Conservation (phyloP, 2,329 filamentous ascomycete species). For the Colletotrichum cordylinicola region DNA sequence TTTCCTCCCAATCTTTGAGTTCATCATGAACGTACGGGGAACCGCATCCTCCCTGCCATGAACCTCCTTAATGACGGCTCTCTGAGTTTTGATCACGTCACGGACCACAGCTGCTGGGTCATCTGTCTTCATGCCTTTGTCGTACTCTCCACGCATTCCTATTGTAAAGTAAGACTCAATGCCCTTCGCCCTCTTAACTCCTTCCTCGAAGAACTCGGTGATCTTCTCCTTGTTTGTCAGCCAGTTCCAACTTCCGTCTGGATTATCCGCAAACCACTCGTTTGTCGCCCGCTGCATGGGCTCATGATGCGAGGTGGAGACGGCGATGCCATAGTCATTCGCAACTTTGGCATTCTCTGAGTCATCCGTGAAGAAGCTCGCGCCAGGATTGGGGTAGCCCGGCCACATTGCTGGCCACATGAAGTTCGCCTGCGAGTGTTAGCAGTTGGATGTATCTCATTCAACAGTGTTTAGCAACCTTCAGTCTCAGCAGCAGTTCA, state of each 20-base stretch:
- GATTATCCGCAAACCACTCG: conserved; percentile 43
- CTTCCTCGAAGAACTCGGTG: conserved; percentile 61
- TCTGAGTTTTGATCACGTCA: conserved; percentile 60
- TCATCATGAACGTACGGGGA: conserved; percentile 37
- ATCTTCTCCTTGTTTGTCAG: conserved; percentile 60
- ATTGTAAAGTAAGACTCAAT: conserved; percentile 66
- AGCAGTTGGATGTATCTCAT: background rate
- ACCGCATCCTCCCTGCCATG: conserved; percentile 50
- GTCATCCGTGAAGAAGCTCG: conserved; percentile 69
- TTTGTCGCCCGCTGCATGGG: conserved; percentile 67
- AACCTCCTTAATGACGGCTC: conserved; percentile 57
- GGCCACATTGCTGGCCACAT: conserved; percentile 74
- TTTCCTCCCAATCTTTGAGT: background rate
- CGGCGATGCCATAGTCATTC: conserved; percentile 67
- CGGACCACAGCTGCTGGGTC: conserved; percentile 58
- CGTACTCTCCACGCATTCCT: conserved; percentile 65
- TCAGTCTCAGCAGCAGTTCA: conserved; percentile 65
- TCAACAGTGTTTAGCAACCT: conserved; percentile 22
- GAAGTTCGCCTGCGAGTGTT: conserved; percentile 58
- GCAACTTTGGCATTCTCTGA: conserved; percentile 62
- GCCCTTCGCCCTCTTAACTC: conserved; percentile 56
- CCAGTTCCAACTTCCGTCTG: conserved; percentile 65
- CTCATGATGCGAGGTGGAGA: conserved; percentile 70
- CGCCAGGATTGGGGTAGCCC: conserved; percentile 48
- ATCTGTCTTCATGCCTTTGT: conserved; percentile 54